Conservation (phyloP, 2,329 filamentous ascomycete genomes). For the Xylariaceae sp. region DNA sequence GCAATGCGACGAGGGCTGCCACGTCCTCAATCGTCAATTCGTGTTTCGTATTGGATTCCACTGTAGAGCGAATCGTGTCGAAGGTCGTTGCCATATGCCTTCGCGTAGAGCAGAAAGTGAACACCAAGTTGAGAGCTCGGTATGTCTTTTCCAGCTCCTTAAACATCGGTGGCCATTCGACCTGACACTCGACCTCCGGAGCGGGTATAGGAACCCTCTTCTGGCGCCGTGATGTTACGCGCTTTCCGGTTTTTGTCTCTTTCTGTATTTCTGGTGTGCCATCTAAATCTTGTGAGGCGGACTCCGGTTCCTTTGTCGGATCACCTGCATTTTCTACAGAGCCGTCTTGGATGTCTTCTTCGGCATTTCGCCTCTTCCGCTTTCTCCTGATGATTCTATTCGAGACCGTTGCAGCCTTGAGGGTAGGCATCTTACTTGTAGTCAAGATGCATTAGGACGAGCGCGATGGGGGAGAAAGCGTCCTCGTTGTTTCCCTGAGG, state of each 20-base stretch:
- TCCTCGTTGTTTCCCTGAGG: not conserved
- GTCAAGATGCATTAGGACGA: constrained; percentile 32
- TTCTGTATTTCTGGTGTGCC: constrained; percentile 4
- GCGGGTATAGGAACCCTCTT: constrained; percentile 24
- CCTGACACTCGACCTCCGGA: constrained; percentile 37
- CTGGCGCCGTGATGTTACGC: constrained; percentile 12
- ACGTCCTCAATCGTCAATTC: constrained; percentile 76
- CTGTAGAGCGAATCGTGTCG: constrained; percentile 80
- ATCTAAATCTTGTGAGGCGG: not conserved
- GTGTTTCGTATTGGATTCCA: constrained; percentile 79
- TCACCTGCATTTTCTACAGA: constrained; percentile 1
- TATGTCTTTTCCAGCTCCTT: constrained; percentile 75
- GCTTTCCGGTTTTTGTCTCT: constrained; percentile 3
- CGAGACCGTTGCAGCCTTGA: constrained; percentile 52
- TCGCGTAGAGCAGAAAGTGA: constrained; percentile 90
- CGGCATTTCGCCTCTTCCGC: constrained; percentile 40
- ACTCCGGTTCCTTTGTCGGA: not conserved
- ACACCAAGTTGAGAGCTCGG: constrained; percentile 86
- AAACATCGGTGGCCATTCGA: constrained; percentile 75
- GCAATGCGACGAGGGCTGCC: constrained; percentile 75
- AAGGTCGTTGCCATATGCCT: constrained; percentile 93
- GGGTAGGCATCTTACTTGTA: constrained; percentile 45
- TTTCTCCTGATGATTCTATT: constrained; percentile 42
- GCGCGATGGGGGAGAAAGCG: not conserved
- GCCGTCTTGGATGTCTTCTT: constrained; percentile 24